Conservation (phyloP, 805 yeast species). For the Phaffomyces antillensis region DNA sequence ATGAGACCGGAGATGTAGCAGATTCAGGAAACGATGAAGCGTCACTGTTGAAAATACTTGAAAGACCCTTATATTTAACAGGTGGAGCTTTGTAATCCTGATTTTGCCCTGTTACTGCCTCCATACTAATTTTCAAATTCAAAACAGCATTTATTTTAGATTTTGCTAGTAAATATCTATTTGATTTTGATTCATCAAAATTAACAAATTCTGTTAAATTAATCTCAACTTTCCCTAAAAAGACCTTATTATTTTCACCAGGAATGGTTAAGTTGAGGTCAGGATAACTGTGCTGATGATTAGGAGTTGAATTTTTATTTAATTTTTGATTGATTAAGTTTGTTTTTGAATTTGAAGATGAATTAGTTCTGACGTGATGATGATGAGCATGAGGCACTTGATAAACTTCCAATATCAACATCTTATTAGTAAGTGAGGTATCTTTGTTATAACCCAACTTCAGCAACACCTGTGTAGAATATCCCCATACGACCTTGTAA, state of each 20-base stretch:
- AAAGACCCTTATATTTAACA: conserved; percentile 40
- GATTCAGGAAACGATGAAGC: conserved; percentile 11
- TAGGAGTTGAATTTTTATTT: neutral
- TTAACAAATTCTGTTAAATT: conserved; percentile 59
- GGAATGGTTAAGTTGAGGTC: no score
- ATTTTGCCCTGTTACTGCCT: conserved; percentile 35
- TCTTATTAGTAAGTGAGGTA: conserved; percentile 29
- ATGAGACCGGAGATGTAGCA: conserved; percentile 2
- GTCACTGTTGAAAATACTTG: conserved; percentile 30
- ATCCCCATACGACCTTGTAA: conserved; percentile 47
- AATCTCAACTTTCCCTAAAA: conserved; percentile 59
- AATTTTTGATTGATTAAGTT: neutral
- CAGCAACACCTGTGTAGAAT: conserved; percentile 28
- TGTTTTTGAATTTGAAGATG: conserved; percentile 1
- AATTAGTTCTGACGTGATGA: neutral
- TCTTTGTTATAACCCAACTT: conserved; percentile 33
- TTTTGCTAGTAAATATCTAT: conserved; percentile 64
- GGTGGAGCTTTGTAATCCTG: conserved; percentile 35
- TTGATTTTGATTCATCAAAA: conserved; percentile 32
- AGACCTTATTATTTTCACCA: conserved; percentile 25
- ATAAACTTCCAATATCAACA: conserved; percentile 36
- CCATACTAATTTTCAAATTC: conserved; percentile 49
- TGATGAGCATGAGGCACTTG: conserved; percentile 27
- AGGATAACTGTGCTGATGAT: neutral
- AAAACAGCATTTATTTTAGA: conserved; percentile 82